Evolutionary conservation across 257 asterid genomes (phyloP).

Genomic region (Sherardia arvensis): DNA sequence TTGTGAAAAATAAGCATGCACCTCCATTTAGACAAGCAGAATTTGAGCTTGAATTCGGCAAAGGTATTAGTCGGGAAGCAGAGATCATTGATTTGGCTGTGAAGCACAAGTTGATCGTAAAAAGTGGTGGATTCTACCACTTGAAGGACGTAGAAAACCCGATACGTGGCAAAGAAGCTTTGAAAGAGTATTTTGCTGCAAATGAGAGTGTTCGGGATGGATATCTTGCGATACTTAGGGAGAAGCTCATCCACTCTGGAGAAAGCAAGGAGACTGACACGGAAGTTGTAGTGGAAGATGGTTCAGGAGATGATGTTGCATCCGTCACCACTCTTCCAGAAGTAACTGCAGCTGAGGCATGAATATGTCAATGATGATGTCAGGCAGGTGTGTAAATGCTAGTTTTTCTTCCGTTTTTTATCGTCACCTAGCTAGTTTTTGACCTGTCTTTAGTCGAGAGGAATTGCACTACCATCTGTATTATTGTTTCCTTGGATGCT

Average conservation of each 20-base stretch:
- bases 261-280: conserved; percentile 19
- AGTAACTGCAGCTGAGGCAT: conserved; percentile 54
- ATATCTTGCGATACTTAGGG: conserved; percentile 51
- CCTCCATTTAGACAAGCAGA: conserved; percentile 77
- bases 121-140: conserved; percentile 24
- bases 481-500: neutral
- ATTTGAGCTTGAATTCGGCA: conserved; percentile 85
- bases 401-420: neutral
- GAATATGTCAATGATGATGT: conserved; percentile 2
- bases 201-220: conserved; percentile 40
- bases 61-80: conserved; percentile 61
- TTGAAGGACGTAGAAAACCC: conserved; percentile 18
- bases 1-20: conserved; percentile 90
- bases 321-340: conserved; percentile 58
- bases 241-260: conserved; percentile 41
- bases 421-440: neutral
- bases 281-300: conserved; percentile 21
- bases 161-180: conserved; percentile 57
- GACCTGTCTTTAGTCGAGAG: neutral
- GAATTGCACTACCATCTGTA: neutral
- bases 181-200: conserved; percentile 44
- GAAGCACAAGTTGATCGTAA: conserved; percentile 57
- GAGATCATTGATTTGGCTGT: conserved; percentile 74
- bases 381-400: neutral
- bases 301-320: conserved; percentile 33